Percentiles rank a stretch among this genome's conserved stretches.
Conservation (phyloP, 2,329 filamentous ascomycete species). For the Arthroderma sp. region DNA sequence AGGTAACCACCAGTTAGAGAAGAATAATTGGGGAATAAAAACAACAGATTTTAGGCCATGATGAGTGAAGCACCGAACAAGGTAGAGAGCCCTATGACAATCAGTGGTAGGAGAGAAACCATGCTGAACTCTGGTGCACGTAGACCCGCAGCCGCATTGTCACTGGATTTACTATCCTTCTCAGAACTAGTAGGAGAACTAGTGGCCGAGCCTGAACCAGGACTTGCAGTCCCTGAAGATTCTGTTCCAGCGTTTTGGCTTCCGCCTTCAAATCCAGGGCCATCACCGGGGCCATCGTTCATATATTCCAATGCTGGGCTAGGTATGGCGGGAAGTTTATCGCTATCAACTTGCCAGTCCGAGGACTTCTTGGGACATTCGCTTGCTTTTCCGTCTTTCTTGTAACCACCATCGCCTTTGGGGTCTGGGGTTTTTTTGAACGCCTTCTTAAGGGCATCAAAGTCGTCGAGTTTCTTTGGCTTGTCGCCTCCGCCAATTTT, state of each 20-base stretch:
- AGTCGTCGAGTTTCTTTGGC: slow-evolving; percentile 46
- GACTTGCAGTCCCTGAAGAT: slow-evolving; percentile 35
- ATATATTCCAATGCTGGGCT: slow-evolving; percentile 43
- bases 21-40: too few species aligned
- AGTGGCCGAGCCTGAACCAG: slow-evolving; percentile 22
- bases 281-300: slow-evolving; percentile 44
- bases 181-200: slow-evolving; percentile 11
- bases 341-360: slow-evolving; percentile 44
- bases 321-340: slow-evolving; percentile 45
- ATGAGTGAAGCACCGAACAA: slow-evolving; percentile 38
- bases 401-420: slow-evolving; percentile 46
- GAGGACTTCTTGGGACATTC: slow-evolving; percentile 41
- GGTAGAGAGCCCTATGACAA: slow-evolving; percentile 39
- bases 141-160: slow-evolving; percentile 33
- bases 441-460: slow-evolving; percentile 41
- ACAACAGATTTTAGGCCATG: slow-evolving; percentile 1
- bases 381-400: slow-evolving; percentile 38
- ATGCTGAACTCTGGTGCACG: slow-evolving; percentile 33
- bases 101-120: slow-evolving; percentile 38
- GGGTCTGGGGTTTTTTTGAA: slow-evolving; percentile 39
- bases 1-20: too few species aligned
- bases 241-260: slow-evolving; percentile 42
- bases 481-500: slow-evolving; percentile 45
- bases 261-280: slow-evolving; percentile 44
- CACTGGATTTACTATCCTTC: slow-evolving; percentile 18